phyloP scores from a whole-genome alignment of 2,329 filamentous ascomycete genomes.

The Colletotrichum tamarilloi region DNA sequence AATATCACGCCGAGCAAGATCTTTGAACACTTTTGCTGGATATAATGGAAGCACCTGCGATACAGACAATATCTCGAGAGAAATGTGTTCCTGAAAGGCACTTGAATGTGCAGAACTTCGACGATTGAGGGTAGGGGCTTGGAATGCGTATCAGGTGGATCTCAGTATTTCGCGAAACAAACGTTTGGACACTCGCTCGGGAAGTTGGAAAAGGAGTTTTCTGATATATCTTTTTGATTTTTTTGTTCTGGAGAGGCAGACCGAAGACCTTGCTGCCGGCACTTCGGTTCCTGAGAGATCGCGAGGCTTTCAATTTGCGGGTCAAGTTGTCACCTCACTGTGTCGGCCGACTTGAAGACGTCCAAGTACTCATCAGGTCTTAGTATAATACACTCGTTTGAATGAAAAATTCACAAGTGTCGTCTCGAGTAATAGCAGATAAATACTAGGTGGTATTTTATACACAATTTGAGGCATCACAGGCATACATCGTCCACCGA shows the following conservation, averaged over 20 bases:
- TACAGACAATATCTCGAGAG: too few species aligned
- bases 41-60: too few species aligned
- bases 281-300: background rate
- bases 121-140: background rate
- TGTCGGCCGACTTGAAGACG: too few species aligned
- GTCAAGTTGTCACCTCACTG: too few species aligned
- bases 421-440: background rate
- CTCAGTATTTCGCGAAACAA: background rate
- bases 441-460: background rate
- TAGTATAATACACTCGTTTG: too few species aligned
- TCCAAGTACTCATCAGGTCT: too few species aligned
- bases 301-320: too few species aligned
- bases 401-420: background rate
- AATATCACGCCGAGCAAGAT: too few species aligned
- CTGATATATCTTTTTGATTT: too few species aligned
- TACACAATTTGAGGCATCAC: background rate
- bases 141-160: background rate
- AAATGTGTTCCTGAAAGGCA: background rate
- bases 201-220: background rate
- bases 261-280: rapidly evolving
- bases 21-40: rapidly evolving
- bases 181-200: background rate
- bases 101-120: too few species aligned
- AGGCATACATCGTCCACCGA: background rate
- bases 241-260: background rate